Conservation (phyloP, 2,329 filamentous ascomycete genomes). For the Neurospora crassa region DNA sequence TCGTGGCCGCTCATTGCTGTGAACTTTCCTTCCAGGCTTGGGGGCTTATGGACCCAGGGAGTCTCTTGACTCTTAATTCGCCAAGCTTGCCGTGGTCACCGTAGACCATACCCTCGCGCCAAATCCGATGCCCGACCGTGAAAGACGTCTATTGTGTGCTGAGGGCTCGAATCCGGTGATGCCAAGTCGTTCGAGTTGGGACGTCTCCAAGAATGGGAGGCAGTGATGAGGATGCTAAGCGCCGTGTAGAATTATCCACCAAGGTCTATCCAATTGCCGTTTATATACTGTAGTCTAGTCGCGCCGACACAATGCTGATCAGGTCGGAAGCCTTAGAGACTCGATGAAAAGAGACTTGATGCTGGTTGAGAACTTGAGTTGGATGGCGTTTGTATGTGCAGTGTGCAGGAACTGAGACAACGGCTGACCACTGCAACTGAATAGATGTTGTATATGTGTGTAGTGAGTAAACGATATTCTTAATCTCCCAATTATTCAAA, state of each 20-base stretch:
- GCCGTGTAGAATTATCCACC: not conserved
- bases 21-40: not conserved
- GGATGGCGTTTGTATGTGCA: not conserved
- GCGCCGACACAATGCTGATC: not conserved
- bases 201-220: not conserved
- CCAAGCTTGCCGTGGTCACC: constrained; percentile 3
- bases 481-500: not conserved
- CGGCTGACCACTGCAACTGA: not conserved
- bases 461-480: not conserved
- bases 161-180: not conserved
- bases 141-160: not conserved
- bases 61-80: not conserved
- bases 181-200: not conserved
- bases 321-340: not conserved
- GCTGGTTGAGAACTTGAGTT: not conserved
- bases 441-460: not conserved
- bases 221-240: not conserved
- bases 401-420: not conserved
- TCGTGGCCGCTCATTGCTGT: not conserved
- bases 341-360: not conserved
- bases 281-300: not conserved
- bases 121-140: not conserved
- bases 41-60: not conserved
- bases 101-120: constrained; percentile 6
- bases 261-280: not conserved